Base-by-base conservation (phyloP, 2,329 filamentous ascomycete species). In the Colletotrichum horii region DNA sequence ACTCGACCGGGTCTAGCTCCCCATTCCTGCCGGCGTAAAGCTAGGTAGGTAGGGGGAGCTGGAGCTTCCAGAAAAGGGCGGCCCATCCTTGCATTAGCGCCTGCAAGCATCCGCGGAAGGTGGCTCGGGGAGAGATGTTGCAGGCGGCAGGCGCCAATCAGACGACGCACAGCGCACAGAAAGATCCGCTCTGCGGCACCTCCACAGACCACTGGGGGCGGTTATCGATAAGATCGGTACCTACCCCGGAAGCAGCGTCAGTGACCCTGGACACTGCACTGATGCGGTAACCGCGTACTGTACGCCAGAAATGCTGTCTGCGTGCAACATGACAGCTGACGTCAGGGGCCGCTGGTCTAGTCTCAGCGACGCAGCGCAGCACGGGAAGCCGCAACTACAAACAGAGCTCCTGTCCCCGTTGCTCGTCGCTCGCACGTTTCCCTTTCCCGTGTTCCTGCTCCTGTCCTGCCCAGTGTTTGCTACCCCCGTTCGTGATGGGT, bases 1-100 rank as follows among this genome's bases (percentile, higher is more conserved):
- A 55, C 12, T 71, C 38, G 36, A 28, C 55, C 15, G 69, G 73
- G 73, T 60, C 38, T 56, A 66, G 72, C 28, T 38, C 6, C 48
- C 64, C 52, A 34, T 48, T 7, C 55, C 43, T 61, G 61, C 60
- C 38, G 24, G 62, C 56, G 73, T 56, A 32, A 60, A 72, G 73
- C 43, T 72, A 34, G 26, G 52, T 48, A 72, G 73, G 32, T 72
- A 34, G 26, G 52, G 62, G 69, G 36, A 62, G 73, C 56, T 67
- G 38, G 26, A 61, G 69, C 73, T 75, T 73, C 73, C 73, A 73
- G 73, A 75, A 75, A 64, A 75, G 73, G 69, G 56, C 69, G 62
- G 72, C 66, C 67, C 72, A 75, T 64, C 70, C 55, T 36, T 75
- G 73, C 73, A 75, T 75, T 75, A 75, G 73, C 69, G 70, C 38